Conservation (phyloP, 768 basidiomycete species). For the Dictyophora rubrovolvata region DNA sequence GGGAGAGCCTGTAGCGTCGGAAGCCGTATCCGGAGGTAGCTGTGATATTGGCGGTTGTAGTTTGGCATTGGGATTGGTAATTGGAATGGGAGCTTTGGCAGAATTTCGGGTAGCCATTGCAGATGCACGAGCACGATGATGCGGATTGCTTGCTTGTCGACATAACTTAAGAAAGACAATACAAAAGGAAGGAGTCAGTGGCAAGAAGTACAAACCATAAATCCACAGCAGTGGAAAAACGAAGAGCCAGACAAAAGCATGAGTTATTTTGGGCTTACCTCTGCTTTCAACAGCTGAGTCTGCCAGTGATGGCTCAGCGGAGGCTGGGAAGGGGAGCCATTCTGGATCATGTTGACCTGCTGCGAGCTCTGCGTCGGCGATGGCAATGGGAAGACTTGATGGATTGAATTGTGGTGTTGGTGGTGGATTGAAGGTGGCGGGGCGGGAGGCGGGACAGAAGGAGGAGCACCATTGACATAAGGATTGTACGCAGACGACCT, state of each 20-base stretch:
- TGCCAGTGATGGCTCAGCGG: conserved; percentile 82
- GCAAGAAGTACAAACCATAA: conserved; percentile 11
- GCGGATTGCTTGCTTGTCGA: conserved; percentile 76
- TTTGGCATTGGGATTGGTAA: conserved; percentile 77
- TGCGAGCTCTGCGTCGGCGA: conserved; percentile 63
- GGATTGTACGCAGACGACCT: conserved; percentile 68
- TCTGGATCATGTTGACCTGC: conserved; percentile 40
- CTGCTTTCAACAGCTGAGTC: conserved; percentile 84
- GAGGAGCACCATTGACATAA: conserved; percentile 54
- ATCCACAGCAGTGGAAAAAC: conserved; percentile 12
- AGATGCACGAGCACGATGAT: conserved; percentile 91
- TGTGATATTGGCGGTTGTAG: conserved; percentile 33
- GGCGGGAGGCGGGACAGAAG: conserved; percentile 48
- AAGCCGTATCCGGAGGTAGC: conserved; percentile 21
- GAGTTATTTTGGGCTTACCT: conserved; percentile 44
- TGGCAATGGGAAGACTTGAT: conserved; percentile 54
- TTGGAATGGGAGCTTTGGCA: conserved; percentile 80
- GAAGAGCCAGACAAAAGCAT: not conserved
- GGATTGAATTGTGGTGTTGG: conserved; percentile 71
- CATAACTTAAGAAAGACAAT: conserved; percentile 45
- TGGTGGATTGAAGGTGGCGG: conserved; percentile 54
- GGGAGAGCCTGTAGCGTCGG: conserved; percentile 11
- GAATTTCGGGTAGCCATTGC: conserved; percentile 86
- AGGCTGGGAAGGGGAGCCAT: conserved; percentile 44
- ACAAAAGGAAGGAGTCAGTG: conserved; percentile 12